phyloP scores from a whole-genome alignment of 768 basidiomycete genomes.

The Suillus placidus region DNA sequence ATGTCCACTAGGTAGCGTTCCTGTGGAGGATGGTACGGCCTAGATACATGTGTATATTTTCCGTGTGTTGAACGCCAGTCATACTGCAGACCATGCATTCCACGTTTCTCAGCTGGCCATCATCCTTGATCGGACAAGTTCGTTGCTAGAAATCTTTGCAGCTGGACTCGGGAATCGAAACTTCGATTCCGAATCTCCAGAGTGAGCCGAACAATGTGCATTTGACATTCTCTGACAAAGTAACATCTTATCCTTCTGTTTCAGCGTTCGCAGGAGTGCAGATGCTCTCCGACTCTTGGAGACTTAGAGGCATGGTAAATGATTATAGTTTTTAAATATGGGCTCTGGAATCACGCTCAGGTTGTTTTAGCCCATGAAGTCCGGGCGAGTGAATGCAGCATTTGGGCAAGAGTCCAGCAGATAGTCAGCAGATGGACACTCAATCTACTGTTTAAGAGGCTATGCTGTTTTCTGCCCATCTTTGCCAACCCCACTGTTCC shows the following conservation, averaged over 20 bases:
- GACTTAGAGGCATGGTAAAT: no score
- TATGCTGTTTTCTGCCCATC: conserved; percentile 81
- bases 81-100: conserved; percentile 73
- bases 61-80: conserved; percentile 13
- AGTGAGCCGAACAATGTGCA: conserved; percentile 45
- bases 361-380: no score
- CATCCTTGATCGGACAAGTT: conserved; percentile 66
- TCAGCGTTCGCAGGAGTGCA: no score
- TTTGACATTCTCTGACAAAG: conserved; percentile 15
- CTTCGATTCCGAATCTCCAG: conserved; percentile 49
- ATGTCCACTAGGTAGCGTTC: conserved; percentile 50
- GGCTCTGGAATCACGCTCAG: no score
- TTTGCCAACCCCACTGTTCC: conserved; percentile 76
- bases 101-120: conserved; percentile 82
- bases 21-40: conserved; percentile 64
- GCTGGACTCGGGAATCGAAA: conserved; percentile 53
- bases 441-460: conserved; percentile 85
- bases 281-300: no score
- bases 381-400: no score
- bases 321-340: no score
- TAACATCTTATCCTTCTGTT: conserved; percentile 24
- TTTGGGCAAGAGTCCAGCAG: no score
- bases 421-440: conserved; percentile 73
- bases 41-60: conserved; percentile 5
- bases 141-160: conserved; percentile 71